phyloP scores from a whole-genome alignment of 371 early-diverging fungal species.

The Sporodiniella umbellata region DNA sequence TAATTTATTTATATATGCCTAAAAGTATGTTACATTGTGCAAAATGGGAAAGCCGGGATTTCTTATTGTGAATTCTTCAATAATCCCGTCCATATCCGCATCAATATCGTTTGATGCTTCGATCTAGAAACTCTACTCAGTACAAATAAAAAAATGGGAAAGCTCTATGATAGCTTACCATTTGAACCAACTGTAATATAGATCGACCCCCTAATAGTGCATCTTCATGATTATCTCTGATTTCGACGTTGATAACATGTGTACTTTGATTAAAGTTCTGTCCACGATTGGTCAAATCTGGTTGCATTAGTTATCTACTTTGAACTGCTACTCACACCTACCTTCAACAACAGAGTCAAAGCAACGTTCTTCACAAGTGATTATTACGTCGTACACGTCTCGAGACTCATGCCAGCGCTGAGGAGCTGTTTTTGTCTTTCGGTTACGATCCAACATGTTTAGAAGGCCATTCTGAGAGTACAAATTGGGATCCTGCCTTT shows the following conservation, averaged over 20 bases:
- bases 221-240: constrained; percentile 91
- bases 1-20: too few relatives aligned
- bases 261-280: constrained; percentile 70
- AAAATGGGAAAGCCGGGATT: constrained; percentile 54
- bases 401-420: constrained; percentile 80
- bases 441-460: constrained; percentile 90
- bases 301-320: neutral
- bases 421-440: constrained; percentile 86
- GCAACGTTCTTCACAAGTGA: constrained; percentile 96
- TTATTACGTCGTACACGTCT: constrained; percentile 86
- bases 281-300: constrained; percentile 73
- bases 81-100: constrained; percentile 76
- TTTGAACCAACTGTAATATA: constrained; percentile 75
- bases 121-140: constrained; percentile 48
- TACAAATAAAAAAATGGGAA: neutral
- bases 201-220: constrained; percentile 83
- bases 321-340: constrained; percentile 16
- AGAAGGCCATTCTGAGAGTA: constrained; percentile 89
- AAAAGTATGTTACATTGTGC: constrained; percentile 64
- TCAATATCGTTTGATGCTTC: constrained; percentile 71
- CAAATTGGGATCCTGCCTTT: constrained; percentile 64
- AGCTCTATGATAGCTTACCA: constrained; percentile 23
- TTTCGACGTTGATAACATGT: constrained; percentile 95
- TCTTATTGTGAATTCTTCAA: constrained; percentile 69
- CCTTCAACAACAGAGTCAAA: constrained; percentile 94